A percentile compares a stretch with the other conserved stretches of the same genome.
These are phyloP conservation scores for Setaria italica DNA, from an alignment of 202 grass and related monocot species.

Conservation along the genomic window DNA sequence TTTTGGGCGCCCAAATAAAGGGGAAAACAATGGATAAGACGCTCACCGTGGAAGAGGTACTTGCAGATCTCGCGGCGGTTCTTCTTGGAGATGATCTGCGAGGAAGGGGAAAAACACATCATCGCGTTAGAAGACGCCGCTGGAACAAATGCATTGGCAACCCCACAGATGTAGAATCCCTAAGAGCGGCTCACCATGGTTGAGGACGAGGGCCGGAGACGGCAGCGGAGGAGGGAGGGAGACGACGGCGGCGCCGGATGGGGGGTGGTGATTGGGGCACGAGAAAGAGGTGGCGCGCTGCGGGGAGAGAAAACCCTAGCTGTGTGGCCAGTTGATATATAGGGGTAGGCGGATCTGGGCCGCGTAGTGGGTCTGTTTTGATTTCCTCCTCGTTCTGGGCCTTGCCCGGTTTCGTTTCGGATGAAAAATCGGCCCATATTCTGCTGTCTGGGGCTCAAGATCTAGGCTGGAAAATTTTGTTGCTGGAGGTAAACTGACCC, in stretches of 20 bases:
- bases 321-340: slow-evolving; percentile 4
- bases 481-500: too few species aligned
- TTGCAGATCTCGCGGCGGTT: slow-evolving; percentile 92
- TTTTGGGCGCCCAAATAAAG: too few species aligned
- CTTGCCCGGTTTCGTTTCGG: neutral
- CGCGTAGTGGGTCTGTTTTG: neutral
- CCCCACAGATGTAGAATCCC: neutral
- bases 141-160: neutral
- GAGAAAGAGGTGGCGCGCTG: slow-evolving; percentile 21
- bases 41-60: slow-evolving; percentile 90
- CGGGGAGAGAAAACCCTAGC: slow-evolving; percentile 45
- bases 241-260: slow-evolving; percentile 21
- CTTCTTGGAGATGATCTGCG: slow-evolving; percentile 96
- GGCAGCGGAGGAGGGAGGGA: neutral
- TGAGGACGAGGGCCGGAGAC: neutral
- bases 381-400: neutral
- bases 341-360: neutral
- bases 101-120: neutral
- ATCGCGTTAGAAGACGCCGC: neutral
- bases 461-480: too few species aligned
- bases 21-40: neutral
- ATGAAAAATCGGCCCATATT: neutral
- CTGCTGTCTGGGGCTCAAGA: too few species aligned
- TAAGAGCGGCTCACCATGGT: slow-evolving; percentile 45
- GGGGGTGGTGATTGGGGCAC: neutral